Base-by-base conservation (phyloP, 305 asterid species). In the Plantago coronopus region DNA sequence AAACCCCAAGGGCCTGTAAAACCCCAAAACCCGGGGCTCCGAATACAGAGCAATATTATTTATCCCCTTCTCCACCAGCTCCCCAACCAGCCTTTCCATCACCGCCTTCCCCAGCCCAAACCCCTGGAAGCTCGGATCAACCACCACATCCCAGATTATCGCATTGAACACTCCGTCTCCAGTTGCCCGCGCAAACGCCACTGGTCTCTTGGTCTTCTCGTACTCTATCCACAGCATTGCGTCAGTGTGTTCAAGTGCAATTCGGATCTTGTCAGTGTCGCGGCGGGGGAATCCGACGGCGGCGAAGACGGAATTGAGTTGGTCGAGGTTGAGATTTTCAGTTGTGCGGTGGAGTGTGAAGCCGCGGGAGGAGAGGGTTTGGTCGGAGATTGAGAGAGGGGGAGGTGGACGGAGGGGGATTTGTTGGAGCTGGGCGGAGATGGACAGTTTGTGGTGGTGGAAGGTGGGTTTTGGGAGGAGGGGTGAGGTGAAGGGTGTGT, bases 101-200 rank as follows among this genome's bases (percentile, higher is more conserved):
- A 86, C 97, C 51, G 95, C 98, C 76, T 91, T 91, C 13, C 98
- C 98, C 55, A 91, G 55, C 0, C 96, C 95, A 34, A 86, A 62
- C 71, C 98, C 98, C 65, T 91, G 98, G 61, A 64, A 91, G 60
- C 80, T 86, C 69, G 98, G 98, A 77, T 91, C 97, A 69, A 91
- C 98, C 25, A 86, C 96, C 59, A 91, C 98, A 21, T 91, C 98
- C 98, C 98, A 91, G 31, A 91, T 84, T 1, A 91, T 91, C 7
- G 95, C 81, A 68, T 91, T 86, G 56, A 91, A 88, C 49, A 88
- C 96, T 0, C 98, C 95, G 68, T 91, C 96, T 3, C 95, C 98
- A 4, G 98, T 91, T 23, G 95, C 98, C 57, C 98, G 76, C 3
- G 98, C 98, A 60, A 91, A 91, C 71, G 98, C 98, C 75, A 91